Conservation (phyloP, 208 protist species). For the Kentomonas sorsogonicus region DNA sequence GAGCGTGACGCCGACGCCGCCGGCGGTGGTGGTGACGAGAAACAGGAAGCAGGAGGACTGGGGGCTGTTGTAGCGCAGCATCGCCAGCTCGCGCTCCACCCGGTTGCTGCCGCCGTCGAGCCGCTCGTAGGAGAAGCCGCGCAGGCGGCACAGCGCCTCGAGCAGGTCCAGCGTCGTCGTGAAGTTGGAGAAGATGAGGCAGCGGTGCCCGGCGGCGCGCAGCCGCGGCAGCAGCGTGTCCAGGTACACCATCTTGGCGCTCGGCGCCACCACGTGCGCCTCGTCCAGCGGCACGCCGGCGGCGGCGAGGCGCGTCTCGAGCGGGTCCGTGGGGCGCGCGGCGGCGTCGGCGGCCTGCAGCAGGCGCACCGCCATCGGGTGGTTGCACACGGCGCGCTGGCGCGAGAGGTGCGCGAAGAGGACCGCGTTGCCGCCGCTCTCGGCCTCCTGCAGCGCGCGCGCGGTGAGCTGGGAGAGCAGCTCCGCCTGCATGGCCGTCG, state of each 20-base stretch:
- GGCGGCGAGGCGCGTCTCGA: conserved; percentile 1
- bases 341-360: conserved; percentile 28
- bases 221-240: conserved; percentile 84
- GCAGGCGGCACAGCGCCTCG: conserved; percentile 66
- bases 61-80: conserved; percentile 91
- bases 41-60: conserved; percentile 93
- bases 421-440: conserved; percentile 16
- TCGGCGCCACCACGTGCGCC: conserved; percentile 56
- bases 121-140: conserved; percentile 72
- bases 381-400: conserved; percentile 81
- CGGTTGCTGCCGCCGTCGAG: conserved; percentile 78
- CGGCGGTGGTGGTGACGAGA: conserved; percentile 95
- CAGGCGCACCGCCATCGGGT: conserved; percentile 74
- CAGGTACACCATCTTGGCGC: conserved; percentile 92
- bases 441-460: conserved; percentile 38
- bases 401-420: conserved; percentile 63
- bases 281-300: conserved; percentile 63
- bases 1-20: conserved; percentile 98
- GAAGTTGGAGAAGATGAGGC: conserved; percentile 91
- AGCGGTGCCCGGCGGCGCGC: conserved; percentile 69
- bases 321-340: background rate
- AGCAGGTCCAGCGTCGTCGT: conserved; percentile 84
- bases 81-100: conserved; percentile 87
- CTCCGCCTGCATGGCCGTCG: conserved; percentile 74
- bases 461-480: conserved; percentile 58